Conservation (phyloP, 306 rosid species). For the Lagenaria siceraria region DNA sequence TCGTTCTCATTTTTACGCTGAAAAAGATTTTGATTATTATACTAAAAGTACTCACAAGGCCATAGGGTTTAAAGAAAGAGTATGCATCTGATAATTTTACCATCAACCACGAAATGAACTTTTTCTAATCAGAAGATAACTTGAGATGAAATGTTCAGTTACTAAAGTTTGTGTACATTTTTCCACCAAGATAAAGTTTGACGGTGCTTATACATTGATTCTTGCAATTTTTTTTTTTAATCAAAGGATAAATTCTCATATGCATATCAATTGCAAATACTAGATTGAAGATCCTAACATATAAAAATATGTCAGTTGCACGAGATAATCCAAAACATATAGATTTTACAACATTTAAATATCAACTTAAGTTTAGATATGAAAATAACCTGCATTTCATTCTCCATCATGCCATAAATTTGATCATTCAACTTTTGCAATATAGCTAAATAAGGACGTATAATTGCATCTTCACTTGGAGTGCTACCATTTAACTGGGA, state of each 20-base stretch:
- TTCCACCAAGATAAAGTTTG: background rate
- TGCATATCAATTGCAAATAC: background rate
- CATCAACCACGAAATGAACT: background rate
- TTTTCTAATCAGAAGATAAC: background rate
- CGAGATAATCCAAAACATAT: background rate
- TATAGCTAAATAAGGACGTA: slow-evolving; percentile 62
- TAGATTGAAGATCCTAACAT: background rate
- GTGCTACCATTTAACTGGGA: slow-evolving; percentile 47
- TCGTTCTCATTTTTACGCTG: background rate
- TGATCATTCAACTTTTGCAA: slow-evolving; percentile 49
- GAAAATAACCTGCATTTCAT: slow-evolving; percentile 53
- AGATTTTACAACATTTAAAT: background rate
- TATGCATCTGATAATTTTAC: background rate
- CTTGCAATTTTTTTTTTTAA: background rate
- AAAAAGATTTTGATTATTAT: background rate
- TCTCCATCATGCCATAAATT: slow-evolving; percentile 35
- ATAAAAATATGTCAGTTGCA: background rate
- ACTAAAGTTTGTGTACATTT: background rate
- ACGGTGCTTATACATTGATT: background rate
- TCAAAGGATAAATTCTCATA: background rate
- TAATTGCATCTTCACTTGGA: slow-evolving; percentile 40
- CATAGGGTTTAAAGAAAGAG: background rate
- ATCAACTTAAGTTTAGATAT: background rate
- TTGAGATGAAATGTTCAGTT: background rate
- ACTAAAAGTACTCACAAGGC: background rate